These are phyloP conservation scores for Odontarrhena argentea DNA, from an alignment of 345 rosid species.

Conservation along the genomic window DNA sequence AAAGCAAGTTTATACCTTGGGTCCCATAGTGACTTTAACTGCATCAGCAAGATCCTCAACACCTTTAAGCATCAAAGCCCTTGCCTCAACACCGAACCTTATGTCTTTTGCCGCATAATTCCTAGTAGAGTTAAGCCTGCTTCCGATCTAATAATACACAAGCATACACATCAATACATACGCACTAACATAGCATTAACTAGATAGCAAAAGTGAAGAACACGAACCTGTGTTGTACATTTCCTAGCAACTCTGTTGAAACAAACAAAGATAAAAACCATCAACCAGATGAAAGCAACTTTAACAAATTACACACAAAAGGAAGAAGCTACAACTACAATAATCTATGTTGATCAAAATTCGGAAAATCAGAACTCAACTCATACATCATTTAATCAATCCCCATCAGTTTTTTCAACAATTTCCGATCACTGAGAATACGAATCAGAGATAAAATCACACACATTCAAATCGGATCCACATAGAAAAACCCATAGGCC, in stretches of 20 bases:
- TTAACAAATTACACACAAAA: not conserved
- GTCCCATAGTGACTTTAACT: slow-evolving; percentile 76
- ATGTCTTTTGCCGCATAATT: slow-evolving; percentile 70
- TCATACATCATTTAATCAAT: not conserved
- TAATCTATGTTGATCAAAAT: too few relatives aligned
- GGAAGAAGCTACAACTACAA: not conserved
- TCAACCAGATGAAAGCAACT: not conserved
- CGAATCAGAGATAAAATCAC: slow-evolving; percentile 7
- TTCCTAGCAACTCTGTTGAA: slow-evolving; percentile 58
- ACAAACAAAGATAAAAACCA: not conserved
- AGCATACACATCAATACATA: not conserved
- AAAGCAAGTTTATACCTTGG: slow-evolving; percentile 49
- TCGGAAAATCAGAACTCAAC: not conserved
- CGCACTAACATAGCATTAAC: not conserved
- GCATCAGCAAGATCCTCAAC: slow-evolving; percentile 73
- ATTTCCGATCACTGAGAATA: not conserved
- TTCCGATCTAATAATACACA: slow-evolving; percentile 57
- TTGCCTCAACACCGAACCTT: slow-evolving; percentile 63
- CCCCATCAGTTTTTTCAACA: not conserved
- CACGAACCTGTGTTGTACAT: slow-evolving; percentile 60
- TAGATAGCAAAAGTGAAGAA: slow-evolving; percentile 8
- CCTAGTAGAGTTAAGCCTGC: slow-evolving; percentile 68
- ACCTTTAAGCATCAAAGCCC: slow-evolving; percentile 70
- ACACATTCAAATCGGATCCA: not conserved
- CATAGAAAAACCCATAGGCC: not conserved